These are phyloP conservation scores for Mantamonas sphyraenae DNA, from an alignment of 78 protist genomes.

Conservation along the genomic window DNA sequence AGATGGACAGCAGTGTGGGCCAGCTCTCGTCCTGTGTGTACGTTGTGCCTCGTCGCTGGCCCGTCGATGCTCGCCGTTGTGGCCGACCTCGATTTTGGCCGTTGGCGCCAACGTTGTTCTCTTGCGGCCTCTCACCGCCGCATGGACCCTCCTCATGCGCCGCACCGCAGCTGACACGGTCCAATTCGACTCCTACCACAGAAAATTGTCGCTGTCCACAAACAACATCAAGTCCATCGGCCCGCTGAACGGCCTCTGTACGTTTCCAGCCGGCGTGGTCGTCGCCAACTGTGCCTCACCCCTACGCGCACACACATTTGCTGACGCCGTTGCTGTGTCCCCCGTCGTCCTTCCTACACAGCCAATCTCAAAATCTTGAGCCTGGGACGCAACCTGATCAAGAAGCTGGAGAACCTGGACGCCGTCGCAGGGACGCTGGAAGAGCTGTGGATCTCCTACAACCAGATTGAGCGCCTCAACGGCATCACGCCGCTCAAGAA, in stretches of 20 bases:
- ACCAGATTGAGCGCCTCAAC: slow-evolving; percentile 42
- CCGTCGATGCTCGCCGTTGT: too few species aligned
- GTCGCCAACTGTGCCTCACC: background rate
- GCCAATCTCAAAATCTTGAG: slow-evolving; percentile 34
- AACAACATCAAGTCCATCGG: slow-evolving; percentile 56
- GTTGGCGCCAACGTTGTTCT: too few species aligned
- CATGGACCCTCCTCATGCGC: too few species aligned
- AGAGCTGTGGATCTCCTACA: slow-evolving; percentile 70
- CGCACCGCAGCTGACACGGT: too few species aligned
- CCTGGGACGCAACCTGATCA: slow-evolving; percentile 54
- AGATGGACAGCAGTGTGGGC: slow-evolving; percentile 7
- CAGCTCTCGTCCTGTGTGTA: slow-evolving; percentile 24
- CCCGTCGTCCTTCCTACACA: background rate
- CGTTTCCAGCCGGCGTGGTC: too few species aligned
- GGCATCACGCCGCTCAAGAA: slow-evolving; percentile 35
- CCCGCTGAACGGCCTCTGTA: slow-evolving; percentile 23
- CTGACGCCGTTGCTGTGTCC: background rate
- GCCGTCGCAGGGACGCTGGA: slow-evolving; percentile 34
- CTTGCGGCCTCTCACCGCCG: too few species aligned
- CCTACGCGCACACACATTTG: background rate
- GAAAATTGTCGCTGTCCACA: slow-evolving; percentile 37
- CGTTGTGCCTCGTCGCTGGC: too few species aligned
- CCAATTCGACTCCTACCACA: too few species aligned
- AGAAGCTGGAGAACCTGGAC: slow-evolving; percentile 50
- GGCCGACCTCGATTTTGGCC: too few species aligned